Base-by-base conservation (phyloP, 1,284 basidiomycete genomes). In the Papiliotrema flavescens region DNA sequence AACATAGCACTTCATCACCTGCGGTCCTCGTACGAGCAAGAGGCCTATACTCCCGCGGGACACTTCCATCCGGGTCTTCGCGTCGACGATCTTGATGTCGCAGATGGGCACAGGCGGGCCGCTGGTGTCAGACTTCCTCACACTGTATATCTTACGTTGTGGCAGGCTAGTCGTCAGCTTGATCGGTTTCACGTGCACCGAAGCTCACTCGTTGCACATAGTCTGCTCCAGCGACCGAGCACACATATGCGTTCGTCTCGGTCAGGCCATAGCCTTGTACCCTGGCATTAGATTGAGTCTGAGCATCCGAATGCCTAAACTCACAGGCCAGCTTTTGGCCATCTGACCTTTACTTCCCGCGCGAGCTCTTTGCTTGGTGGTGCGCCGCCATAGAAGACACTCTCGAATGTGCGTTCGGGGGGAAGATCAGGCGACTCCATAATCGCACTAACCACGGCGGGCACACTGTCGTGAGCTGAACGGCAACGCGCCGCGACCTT, bases 211-310 rank as follows among this genome's bases (percentile, higher is more conserved):
- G 47, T 9, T 57, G 55, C 3, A 69, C 19, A 48, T 73, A 75
- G 53, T 75, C 73, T n/a, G 40, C 40, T 3, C 73, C 73, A 13
- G 64, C 63, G 17, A 71, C 48, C 1, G 65, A 65, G 43, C 65
- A 67, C 17, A 67, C 65, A 50, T 67, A 65, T 0, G 67, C 71
- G 20, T 70, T 70, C 2, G 71, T 73, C 62, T 75, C 73, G 0
- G 70, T 71, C 64, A 75, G 56, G 3, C 73, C 73, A 40, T 73
- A 75, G 1, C 69, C 73, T 49, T 74, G 70, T 1, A 71, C 63
- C 20, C 68, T 70, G 42, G 0, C 28, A 26, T 40, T 62, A 51
- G 61, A 55, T 47, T 2, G 2, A 13, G 24, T 26, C 6, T 37
- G 22, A 17, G 20, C 22, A 35, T 6, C 13, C 23, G 24, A 52